Conservation (phyloP, 2,329 filamentous ascomycete genomes). For the Zasmidium citrigriseum region DNA sequence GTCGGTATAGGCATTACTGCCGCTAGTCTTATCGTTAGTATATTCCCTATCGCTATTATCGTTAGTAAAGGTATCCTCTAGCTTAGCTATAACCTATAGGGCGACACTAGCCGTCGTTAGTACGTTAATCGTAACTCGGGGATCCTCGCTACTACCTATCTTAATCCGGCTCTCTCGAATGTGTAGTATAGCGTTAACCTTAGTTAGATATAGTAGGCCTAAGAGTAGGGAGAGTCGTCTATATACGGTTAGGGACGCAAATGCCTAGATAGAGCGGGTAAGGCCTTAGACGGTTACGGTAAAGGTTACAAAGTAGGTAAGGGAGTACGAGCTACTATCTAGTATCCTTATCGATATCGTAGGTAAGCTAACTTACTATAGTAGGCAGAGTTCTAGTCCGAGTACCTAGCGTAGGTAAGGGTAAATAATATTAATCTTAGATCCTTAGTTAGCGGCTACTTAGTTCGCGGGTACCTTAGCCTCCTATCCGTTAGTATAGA, state of each 20-base stretch:
- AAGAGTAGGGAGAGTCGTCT: neutral
- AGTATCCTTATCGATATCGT: neutral
- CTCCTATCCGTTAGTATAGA: neutral
- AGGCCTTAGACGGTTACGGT: neutral
- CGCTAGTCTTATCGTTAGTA: neutral
- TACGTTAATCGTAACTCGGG: neutral
- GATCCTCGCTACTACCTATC: neutral
- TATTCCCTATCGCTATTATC: neutral
- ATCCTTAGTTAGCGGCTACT: neutral
- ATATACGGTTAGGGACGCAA: neutral
- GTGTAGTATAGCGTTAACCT: neutral
- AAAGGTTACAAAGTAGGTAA: neutral
- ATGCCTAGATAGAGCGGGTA: neutral
- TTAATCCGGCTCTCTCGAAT: neutral
- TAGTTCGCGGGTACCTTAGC: neutral
- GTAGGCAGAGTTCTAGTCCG: neutral
- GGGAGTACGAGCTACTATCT: neutral
- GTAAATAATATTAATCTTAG: neutral
- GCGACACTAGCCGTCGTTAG: neutral
- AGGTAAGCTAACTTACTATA: neutral
- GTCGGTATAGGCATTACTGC: neutral
- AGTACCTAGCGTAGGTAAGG: neutral
- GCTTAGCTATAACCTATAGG: neutral
- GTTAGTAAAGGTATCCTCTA: neutral
- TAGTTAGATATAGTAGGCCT: neutral